Evolutionary conservation across 2,329 filamentous ascomycete genomes (phyloP).

Genomic region (Colletotrichum falcatum): DNA sequence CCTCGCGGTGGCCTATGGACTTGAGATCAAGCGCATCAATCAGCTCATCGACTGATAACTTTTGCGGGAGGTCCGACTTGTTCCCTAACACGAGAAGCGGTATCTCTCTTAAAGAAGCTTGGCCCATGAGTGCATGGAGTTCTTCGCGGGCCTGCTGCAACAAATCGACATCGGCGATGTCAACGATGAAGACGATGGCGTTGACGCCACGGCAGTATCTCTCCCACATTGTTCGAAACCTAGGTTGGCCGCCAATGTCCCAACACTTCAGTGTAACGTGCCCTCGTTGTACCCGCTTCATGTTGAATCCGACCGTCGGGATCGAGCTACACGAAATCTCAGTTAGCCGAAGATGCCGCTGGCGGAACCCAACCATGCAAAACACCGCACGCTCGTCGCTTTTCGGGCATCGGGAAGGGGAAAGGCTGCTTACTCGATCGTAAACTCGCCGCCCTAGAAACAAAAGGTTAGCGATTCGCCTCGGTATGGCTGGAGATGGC

Average conservation of each 20-base stretch:
- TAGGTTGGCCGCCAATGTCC: slow-evolving; percentile 96
- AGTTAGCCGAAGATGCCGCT: slow-evolving; percentile 39
- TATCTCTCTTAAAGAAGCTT: slow-evolving; percentile 87
- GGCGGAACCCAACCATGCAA: slow-evolving; percentile 22
- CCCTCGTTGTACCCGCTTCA: slow-evolving; percentile 97
- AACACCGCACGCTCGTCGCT: not conserved
- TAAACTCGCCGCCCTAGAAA: slow-evolving; percentile 92
- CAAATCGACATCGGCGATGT: slow-evolving; percentile 87
- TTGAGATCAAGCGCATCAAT: slow-evolving; percentile 94
- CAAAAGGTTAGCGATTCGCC: slow-evolving; percentile 45
- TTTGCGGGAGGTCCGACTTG: slow-evolving; percentile 94
- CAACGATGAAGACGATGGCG: slow-evolving; percentile 98
- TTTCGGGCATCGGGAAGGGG: slow-evolving; percentile 23
- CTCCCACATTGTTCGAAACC: slow-evolving; percentile 99
- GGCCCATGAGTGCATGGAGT: slow-evolving; percentile 88
- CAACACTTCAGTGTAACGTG: slow-evolving; percentile 99
- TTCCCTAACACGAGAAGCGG: slow-evolving; percentile 95
- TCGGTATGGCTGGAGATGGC: slow-evolving; percentile 9
- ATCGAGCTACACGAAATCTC: slow-evolving; percentile 79
- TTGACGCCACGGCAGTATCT: slow-evolving; percentile 97
- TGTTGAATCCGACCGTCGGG: slow-evolving; percentile 98
- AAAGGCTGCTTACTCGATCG: slow-evolving; percentile 84
- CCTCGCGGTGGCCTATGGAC: slow-evolving; percentile 88
- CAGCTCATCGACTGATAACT: slow-evolving; percentile 91
- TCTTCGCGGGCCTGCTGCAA: slow-evolving; percentile 91